A percentile compares a stretch with the other conserved stretches of the same genome.
Conservation (phyloP, 306 rosid genomes). For the Vigna nakashimae region DNA sequence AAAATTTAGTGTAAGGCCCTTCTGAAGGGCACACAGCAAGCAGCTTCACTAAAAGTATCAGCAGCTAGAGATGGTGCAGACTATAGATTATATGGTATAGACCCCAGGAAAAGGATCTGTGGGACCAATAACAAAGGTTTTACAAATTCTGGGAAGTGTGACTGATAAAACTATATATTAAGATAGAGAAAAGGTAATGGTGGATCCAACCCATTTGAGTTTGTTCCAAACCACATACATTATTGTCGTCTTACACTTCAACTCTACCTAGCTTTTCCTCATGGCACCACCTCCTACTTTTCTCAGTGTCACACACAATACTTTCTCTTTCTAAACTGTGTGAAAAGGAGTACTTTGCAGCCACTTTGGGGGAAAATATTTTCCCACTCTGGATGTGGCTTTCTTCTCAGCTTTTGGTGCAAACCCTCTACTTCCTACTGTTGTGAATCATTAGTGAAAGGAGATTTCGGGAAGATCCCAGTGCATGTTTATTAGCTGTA, state of each 20-base stretch:
- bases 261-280: conserved; percentile 48
- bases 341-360: conserved; percentile 47
- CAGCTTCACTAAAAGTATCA: conserved; percentile 31
- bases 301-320: conserved; percentile 32
- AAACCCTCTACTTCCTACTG: conserved; percentile 46
- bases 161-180: conserved; percentile 22
- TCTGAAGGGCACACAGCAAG: conserved; percentile 32
- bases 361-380: conserved; percentile 34
- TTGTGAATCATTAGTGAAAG: conserved; percentile 59
- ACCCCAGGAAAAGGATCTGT: conserved; percentile 49
- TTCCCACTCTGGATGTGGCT: conserved; percentile 42
- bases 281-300: conserved; percentile 55
- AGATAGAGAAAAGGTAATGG: conserved; percentile 50
- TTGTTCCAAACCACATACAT: conserved; percentile 59
- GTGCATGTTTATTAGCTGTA: conserved; percentile 45
- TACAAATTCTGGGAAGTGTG: conserved; percentile 45
- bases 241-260: conserved; percentile 61
- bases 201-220: conserved; percentile 80
- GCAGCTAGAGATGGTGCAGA: conserved; percentile 31
- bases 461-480: conserved; percentile 53
- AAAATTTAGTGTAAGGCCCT: conserved; percentile 17
- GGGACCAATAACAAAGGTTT: conserved; percentile 52
- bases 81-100: conserved; percentile 13
- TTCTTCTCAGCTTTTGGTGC: conserved; percentile 63
- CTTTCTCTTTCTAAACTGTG: conserved; percentile 37